Evolutionary conservation across 345 rosid genomes (phyloP).

Genomic region (Xanthoceras sorbifolium): DNA sequence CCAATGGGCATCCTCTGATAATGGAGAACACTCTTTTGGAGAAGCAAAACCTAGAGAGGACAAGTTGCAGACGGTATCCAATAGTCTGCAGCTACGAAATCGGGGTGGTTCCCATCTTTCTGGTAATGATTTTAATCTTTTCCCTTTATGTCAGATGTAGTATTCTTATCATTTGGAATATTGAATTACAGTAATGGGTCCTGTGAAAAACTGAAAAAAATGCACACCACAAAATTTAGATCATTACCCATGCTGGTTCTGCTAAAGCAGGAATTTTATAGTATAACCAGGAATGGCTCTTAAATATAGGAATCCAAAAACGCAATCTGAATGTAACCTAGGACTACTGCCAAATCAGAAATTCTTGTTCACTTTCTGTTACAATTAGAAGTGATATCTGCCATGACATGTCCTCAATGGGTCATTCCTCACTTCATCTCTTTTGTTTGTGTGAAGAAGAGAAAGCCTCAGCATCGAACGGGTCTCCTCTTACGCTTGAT

Average conservation of each 20-base stretch:
- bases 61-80: slow-evolving; percentile 31
- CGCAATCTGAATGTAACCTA: neutral
- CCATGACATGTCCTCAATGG: neutral
- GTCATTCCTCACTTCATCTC: slow-evolving; percentile 18
- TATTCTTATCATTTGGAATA: slow-evolving; percentile 1
- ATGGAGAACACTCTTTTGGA: slow-evolving; percentile 26
- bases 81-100: slow-evolving; percentile 45
- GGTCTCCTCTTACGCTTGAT: slow-evolving; percentile 33
- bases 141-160: slow-evolving; percentile 1
- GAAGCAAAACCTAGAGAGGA: slow-evolving; percentile 36
- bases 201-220: neutral
- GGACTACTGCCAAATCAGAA: neutral
- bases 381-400: neutral
- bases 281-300: neutral
- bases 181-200: neutral
- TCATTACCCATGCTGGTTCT: neutral
- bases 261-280: slow-evolving; percentile 1
- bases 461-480: slow-evolving; percentile 23
- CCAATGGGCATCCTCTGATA: slow-evolving; percentile 66
- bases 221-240: neutral
- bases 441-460: slow-evolving; percentile 35
- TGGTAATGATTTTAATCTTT: slow-evolving; percentile 49
- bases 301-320: neutral
- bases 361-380: neutral
- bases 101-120: slow-evolving; percentile 41